Percentiles rank a stretch among this genome's conserved stretches.
Evolutionary conservation across 176 grass and related monocot species (phyloP).

Genomic region (Eragrostis curvula): DNA sequence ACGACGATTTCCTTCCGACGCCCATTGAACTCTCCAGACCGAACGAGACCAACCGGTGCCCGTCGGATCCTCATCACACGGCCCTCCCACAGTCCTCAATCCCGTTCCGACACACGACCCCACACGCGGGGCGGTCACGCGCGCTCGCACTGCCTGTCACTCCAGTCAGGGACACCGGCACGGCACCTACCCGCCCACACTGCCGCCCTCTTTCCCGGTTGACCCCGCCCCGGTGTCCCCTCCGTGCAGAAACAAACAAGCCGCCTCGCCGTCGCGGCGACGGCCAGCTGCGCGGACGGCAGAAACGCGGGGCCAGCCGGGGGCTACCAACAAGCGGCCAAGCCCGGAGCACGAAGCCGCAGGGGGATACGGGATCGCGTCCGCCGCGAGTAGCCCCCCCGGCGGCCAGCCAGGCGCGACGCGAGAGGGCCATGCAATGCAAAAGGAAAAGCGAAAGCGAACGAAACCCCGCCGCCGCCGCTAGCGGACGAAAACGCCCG

Average conservation of each 20-base stretch:
- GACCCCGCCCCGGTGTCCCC: constrained; percentile 25
- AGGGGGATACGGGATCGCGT: neutral
- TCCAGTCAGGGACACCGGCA: neutral
- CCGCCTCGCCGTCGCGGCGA: too few species aligned
- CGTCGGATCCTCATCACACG: constrained; percentile 38
- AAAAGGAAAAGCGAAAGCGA: neutral
- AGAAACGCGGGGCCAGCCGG: too few species aligned
- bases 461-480: neutral
- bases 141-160: too few species aligned
- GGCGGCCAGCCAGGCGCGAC: too few species aligned
- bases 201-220: neutral
- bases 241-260: constrained; percentile 31
- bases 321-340: constrained; percentile 15
- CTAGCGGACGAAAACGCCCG: neutral
- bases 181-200: neutral
- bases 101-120: neutral
- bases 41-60: neutral
- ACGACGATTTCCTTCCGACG: too few species aligned
- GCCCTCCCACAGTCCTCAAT: neutral
- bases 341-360: constrained; percentile 33
- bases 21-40: neutral
- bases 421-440: too few species aligned
- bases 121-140: neutral
- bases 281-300: too few species aligned
- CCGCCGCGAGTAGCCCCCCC: neutral